Percentiles rank a stretch among this genome's conserved stretches.
Evolutionary conservation across 208 protist species (phyloP).

Genomic region (Acanthamoeba triangularis): DNA sequence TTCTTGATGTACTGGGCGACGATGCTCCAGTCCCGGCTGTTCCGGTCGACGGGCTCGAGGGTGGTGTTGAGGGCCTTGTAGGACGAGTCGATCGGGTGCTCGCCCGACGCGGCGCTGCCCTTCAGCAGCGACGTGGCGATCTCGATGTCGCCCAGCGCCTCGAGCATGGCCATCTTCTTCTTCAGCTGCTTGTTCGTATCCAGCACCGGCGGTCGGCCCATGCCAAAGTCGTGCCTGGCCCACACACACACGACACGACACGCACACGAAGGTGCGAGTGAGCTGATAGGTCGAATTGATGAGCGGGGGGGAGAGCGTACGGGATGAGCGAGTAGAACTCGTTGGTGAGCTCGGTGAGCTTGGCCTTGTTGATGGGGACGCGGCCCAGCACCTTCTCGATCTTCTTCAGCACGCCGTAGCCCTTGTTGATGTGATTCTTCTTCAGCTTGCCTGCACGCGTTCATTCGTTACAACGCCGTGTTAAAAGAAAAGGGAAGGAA

Average conservation of each 20-base stretch:
- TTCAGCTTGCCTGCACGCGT: conserved; percentile 80
- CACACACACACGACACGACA: too few species aligned
- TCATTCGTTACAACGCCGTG: neutral
- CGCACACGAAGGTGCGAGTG: too few species aligned
- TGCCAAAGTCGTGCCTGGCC: conserved; percentile 66
- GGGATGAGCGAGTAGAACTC: conserved; percentile 86
- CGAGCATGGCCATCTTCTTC: conserved; percentile 82
- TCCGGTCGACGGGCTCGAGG: conserved; percentile 62
- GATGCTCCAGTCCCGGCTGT: conserved; percentile 29
- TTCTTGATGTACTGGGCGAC: conserved; percentile 82
- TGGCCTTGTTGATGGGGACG: neutral
- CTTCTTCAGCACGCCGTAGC: conserved; percentile 75
- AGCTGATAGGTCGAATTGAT: too few species aligned
- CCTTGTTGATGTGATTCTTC: conserved; percentile 85
- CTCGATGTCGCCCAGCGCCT: conserved; percentile 80
- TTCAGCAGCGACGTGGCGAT: conserved; percentile 77
- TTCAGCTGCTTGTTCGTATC: conserved; percentile 78
- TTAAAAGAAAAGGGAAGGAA: neutral
- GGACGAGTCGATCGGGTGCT: conserved; percentile 54
- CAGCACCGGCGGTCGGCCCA: conserved; percentile 78
- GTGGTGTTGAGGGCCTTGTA: conserved; percentile 79
- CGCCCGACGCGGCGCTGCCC: neutral
- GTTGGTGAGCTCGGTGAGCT: conserved; percentile 74
- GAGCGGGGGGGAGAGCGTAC: neutral
- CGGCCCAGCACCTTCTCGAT: conserved; percentile 67